Evolutionary conservation across 2,329 filamentous ascomycete species (phyloP), one percentile per base, ranked within the genome.

Genomic region (Phoma herbarum): DNA sequence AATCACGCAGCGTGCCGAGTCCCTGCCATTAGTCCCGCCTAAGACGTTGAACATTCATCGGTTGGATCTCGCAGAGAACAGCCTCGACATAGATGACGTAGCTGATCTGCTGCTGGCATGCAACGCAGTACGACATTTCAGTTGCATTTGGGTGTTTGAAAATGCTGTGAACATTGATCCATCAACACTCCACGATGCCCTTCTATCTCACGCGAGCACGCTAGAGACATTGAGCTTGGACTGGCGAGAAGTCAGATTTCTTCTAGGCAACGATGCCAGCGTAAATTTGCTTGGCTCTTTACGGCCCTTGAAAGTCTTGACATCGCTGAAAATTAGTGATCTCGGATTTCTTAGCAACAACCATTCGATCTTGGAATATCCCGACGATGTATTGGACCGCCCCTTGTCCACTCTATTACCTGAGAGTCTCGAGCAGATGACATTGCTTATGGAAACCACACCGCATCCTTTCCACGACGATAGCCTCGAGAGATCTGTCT

Each of bases 11-110:
- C 33, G 22, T 9, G 35, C 26, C 5, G 7, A 3, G 2, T 18
- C 11, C 16, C 8, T 14, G 5, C 22, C 37, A 4, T 11, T 39
- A 4, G 3, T 26, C n/a, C 6, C 11, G 1, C 25, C 26, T 3
- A 26, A 49, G 11, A 66, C 63, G 44, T 10, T 47, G 11, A 59
- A 42, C 25, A 6, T 73, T 2, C 59, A 63, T 11, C 62, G 61
- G 10, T 22, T 75, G 14, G 67, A 72, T 10, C 52, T 74, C 0
- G 65, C 56, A 1, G 50, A 70, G 35, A 68, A 66, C 33, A 37
- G 33, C 7, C 52, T 70, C 1, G 48, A 54, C 1, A 35, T 70
- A 4, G 8, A 60, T 0, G 50, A 65, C 4, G 28, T 73, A 0
- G 39, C 49, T 2, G 11, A 57, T 0, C 10, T 73, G 0, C 37